Conservation (phyloP, 495 filamentous ascomycete genomes). For the Pyrenula aspistea region DNA sequence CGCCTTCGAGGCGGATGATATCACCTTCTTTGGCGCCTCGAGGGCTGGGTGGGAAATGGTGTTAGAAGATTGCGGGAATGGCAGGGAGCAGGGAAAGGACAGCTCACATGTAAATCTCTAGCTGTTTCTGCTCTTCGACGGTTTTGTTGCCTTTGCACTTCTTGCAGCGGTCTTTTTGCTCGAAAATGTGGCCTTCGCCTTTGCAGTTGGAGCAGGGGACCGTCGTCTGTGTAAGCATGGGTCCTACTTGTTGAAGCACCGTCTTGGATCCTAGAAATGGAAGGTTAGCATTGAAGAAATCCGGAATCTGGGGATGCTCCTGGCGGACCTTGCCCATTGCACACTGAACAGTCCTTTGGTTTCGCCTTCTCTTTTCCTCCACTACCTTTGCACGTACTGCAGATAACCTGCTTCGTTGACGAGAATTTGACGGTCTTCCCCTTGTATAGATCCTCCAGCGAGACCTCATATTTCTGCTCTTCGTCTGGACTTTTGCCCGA, state of each 20-base stretch:
- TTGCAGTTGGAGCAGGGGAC: slow-evolving; percentile 67
- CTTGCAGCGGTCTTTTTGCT: slow-evolving; percentile 93
- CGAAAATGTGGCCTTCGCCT: slow-evolving; percentile 70
- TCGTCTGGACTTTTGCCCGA: slow-evolving; percentile 69
- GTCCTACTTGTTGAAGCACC: slow-evolving; percentile 63
- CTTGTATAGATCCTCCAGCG: slow-evolving; percentile 90
- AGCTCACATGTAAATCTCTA: slow-evolving; percentile 75
- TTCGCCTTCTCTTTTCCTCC: slow-evolving; percentile 90
- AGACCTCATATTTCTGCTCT: slow-evolving; percentile 81
- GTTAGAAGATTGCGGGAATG: neutral
- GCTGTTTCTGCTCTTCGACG: slow-evolving; percentile 71
- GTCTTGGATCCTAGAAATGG: slow-evolving; percentile 44
- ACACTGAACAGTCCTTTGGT: slow-evolving; percentile 71
- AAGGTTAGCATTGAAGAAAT: too few relatives aligned
- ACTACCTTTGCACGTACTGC: slow-evolving; percentile 71
- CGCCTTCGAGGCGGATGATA: slow-evolving; percentile 78
- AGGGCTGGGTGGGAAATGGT: slow-evolving; percentile 22
- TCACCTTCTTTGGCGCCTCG: slow-evolving; percentile 81
- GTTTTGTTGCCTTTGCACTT: slow-evolving; percentile 92
- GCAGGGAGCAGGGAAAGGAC: neutral
- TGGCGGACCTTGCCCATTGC: slow-evolving; percentile 53
- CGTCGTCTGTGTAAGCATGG: slow-evolving; percentile 65
- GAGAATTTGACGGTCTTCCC: slow-evolving; percentile 95
- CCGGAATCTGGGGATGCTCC: too few relatives aligned
- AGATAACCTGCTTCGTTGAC: slow-evolving; percentile 85